phyloP scores from a whole-genome alignment of 108 stramenopile species.

The Cyclostephanos invisitatus region DNA sequence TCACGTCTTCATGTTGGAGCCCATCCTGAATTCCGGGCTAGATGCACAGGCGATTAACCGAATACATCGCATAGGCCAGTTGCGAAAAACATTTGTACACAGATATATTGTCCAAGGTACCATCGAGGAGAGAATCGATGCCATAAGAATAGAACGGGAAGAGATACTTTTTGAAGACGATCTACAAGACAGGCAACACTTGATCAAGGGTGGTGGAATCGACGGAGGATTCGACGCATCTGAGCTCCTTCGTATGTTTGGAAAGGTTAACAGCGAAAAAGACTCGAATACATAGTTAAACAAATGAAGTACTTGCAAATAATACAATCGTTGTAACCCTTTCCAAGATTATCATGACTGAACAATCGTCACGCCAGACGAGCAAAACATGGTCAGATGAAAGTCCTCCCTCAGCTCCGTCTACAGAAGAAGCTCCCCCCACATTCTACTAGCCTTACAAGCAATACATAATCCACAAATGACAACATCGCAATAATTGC shows the following conservation, averaged over 20 bases:
- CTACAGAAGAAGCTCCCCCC: constrained; percentile 83
- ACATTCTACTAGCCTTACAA: constrained; percentile 74
- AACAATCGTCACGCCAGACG: not conserved
- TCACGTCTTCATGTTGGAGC: constrained; percentile 87
- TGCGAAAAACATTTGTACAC: constrained; percentile 66
- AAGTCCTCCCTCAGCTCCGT: constrained; percentile 1
- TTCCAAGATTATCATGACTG: too few relatives aligned
- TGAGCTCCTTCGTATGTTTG: constrained; percentile 10
- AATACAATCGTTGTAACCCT: too few relatives aligned
- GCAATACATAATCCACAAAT: constrained; percentile 64
- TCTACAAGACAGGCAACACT: constrained; percentile 5
- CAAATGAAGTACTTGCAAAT: not conserved
- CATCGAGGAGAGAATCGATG: constrained; percentile 80
- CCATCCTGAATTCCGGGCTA: constrained; percentile 69
- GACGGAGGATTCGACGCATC: constrained; percentile 9
- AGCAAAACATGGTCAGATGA: not conserved
- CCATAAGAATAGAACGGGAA: constrained; percentile 47
- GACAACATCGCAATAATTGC: constrained; percentile 63
- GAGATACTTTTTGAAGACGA: constrained; percentile 49
- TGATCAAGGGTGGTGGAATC: constrained; percentile 14
- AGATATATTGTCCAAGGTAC: constrained; percentile 77
- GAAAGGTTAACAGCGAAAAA: not conserved
- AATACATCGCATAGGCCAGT: constrained; percentile 79
- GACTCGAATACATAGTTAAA: not conserved
- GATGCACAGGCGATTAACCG: constrained; percentile 74